Conservation (phyloP, 2,329 filamentous ascomycete genomes). For the Cryphonectria japonica region DNA sequence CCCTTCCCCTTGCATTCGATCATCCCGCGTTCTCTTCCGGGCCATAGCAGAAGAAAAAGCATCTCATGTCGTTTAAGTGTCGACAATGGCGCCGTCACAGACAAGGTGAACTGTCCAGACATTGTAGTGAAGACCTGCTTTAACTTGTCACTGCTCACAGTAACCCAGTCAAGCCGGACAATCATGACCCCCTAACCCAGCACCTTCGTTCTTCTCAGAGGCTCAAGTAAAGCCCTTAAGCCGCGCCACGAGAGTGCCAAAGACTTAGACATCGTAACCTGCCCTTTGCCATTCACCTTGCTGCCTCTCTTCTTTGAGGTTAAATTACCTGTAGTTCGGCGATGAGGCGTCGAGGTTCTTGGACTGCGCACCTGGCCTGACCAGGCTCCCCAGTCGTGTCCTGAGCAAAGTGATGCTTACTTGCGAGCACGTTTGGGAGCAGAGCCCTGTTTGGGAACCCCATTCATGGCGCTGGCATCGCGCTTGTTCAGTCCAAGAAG, state of each 20-base stretch:
- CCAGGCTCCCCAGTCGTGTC: background rate
- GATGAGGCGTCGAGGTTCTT: background rate
- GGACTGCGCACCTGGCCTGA: background rate
- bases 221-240: background rate
- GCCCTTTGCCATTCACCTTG: background rate
- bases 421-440: background rate
- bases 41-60: background rate
- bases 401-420: background rate
- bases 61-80: background rate
- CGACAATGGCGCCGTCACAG: background rate
- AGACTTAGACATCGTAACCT: background rate
- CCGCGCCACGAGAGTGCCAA: background rate
- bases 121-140: background rate
- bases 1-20: background rate
- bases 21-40: background rate
- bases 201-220: background rate
- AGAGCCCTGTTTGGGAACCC: background rate
- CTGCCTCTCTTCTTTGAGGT: background rate
- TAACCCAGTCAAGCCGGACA: background rate
- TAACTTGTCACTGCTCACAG: background rate
- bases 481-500: background rate
- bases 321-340: background rate
- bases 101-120: background rate
- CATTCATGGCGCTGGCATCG: background rate
- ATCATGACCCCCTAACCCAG: background rate